Evolutionary conservation across 2,329 filamentous ascomycete species (phyloP), one percentile per base, ranked within the genome.

Genomic region (Hortaea werneckii): DNA sequence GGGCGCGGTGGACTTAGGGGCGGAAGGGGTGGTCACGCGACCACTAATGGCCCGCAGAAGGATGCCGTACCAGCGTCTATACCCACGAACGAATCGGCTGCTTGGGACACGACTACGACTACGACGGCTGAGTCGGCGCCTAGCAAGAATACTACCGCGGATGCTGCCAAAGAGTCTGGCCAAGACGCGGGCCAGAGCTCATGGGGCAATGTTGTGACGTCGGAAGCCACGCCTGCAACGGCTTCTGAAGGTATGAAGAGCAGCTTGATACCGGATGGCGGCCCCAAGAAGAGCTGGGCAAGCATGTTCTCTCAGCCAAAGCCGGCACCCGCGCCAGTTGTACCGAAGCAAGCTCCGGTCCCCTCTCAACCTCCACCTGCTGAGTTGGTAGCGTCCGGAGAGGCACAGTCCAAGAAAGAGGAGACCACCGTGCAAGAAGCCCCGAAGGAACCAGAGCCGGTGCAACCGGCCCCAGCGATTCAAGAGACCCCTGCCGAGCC

Each of bases 51-150:
- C 64, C 81, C 80, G 55, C 67, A 78, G 51, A 64, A 79, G 78
- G 53, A 77, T 78, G 54, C 70, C 61, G 55, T 67, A 69, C 52
- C 73, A 67, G 56, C 69, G 76, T 52, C 61, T 13, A 72, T 85
- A 48, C 82, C 84, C 38, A 85, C 83, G 50, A 76, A 79, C 52
- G 84, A 89, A 60, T 83, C 83, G 10, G 64, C 69, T 49, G 79
- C 77, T 49, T 85, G 79, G 79, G 76, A 70, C 47, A 65, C 73
- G 50, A 64, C 72, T 41, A 58, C 67, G 32, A 65, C 69, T 50
- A 50, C 46, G 9, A 52, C 52, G n/a, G 37, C 45, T 12, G 43
- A 49, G 1, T 45, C 48, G 8, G 51, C 50, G 26, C 52, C 50
- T 29, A 60, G 58, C 57, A 58, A 62, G 35, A 49, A 45, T 5